Base-by-base conservation (phyloP, 768 basidiomycete species). In the Cystoderma amianthinum region DNA sequence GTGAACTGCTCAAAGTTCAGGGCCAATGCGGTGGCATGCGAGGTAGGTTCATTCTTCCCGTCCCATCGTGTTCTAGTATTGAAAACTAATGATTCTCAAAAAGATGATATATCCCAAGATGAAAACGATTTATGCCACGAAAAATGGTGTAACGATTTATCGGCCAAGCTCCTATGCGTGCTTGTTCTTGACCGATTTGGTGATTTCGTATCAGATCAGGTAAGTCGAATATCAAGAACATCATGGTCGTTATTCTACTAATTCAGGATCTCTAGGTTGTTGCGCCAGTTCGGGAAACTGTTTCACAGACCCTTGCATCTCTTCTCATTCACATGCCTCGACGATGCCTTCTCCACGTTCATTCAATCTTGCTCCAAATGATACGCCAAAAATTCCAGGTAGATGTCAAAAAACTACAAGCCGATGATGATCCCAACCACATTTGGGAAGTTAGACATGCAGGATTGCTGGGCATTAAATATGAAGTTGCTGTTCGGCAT, bases 381-480 rank as follows among this genome's bases (percentile, higher is more conserved):
- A 92, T 97, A 51, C 76, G 82, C 46, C 96, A 97, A 63, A 80
- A 88, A 44, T 88, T 88, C 57, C 46, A 54, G 24, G 49, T 52
- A 10, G 63, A 65, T 43, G 37, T 53, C 1, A 49, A 54, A 36
- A 7, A 28, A 28, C 7, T 7, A 7, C 7, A 7, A 38, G 45
- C 47, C 21, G 65, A 67, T 18, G 43, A 59, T 48, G 67, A 77
- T 45, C 59, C 67, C 50, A 65, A 63, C 41, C 89, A 94, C 60
- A 76, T 92, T 5, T 99, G 96, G 96, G 91, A 98, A 62, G 85
- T 99, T 38, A 76, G 95, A 41, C 96, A 99, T 67, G 94, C 96
- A n/a, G 96, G 96, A 20, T 65, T 99, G 44, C 74, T 98, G 6
- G 96, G 96, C 1, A 81, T 99, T 59, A 97, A 97, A 68, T 98